phyloP scores from a whole-genome alignment of 805 yeast genomes.

The Metschnikowia koreensis region DNA sequence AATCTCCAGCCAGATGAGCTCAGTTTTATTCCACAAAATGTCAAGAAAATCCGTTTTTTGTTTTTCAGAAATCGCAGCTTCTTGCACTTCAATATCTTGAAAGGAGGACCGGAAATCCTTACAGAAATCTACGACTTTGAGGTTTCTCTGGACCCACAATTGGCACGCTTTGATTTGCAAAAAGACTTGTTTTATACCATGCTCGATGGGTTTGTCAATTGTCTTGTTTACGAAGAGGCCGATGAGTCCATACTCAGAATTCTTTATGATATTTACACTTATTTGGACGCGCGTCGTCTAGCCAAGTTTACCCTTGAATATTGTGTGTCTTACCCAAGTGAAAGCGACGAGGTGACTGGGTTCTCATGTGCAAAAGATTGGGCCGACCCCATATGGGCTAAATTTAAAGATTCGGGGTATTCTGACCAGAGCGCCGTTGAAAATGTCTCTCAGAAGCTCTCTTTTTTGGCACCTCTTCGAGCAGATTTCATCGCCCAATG shows the following conservation, averaged over 20 bases:
- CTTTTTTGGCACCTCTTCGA: conserved; percentile 33
- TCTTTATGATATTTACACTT: conserved; percentile 49
- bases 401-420: background rate
- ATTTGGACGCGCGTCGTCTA: conserved; percentile 48
- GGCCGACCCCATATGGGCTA: conserved; percentile 7
- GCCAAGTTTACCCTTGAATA: conserved; percentile 61
- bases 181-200: conserved; percentile 43
- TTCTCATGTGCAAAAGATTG: conserved; percentile 25
- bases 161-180: conserved; percentile 9
- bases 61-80: conserved; percentile 82
- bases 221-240: conserved; percentile 65
- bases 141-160: background rate
- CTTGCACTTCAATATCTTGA: conserved; percentile 49
- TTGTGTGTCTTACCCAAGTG: conserved; percentile 44
- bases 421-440: background rate
- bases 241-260: conserved; percentile 55
- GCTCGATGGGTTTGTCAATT: conserved; percentile 60
- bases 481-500: conserved; percentile 29
- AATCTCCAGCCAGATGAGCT: conserved; percentile 38
- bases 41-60: conserved; percentile 71
- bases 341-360: conserved; percentile 41
- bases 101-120: conserved; percentile 10
- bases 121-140: conserved; percentile 11
- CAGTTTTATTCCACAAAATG: conserved; percentile 58
- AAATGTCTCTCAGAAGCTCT: conserved; percentile 16